Evolutionary conservation across 805 yeast genomes (phyloP).

Genomic region (Yamadazyma olivae): DNA sequence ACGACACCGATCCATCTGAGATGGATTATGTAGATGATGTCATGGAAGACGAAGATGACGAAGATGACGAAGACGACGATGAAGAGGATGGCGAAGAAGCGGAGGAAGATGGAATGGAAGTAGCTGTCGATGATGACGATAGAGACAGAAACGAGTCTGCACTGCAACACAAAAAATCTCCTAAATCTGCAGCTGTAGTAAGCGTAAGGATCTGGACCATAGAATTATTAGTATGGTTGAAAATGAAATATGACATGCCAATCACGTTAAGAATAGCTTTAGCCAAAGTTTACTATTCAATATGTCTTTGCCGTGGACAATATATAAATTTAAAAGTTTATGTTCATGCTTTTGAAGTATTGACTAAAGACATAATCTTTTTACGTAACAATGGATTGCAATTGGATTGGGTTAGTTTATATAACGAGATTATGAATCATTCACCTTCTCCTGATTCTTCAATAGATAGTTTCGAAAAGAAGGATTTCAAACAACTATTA

Average conservation of each 20-base stretch:
- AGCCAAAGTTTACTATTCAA: slow-evolving; percentile 66
- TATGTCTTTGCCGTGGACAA: slow-evolving; percentile 74
- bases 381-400: slow-evolving; percentile 38
- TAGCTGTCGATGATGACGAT: slow-evolving; percentile 32
- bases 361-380: slow-evolving; percentile 49
- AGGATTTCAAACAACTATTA: slow-evolving; percentile 46
- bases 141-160: slow-evolving; percentile 31
- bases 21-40: slow-evolving; percentile 14
- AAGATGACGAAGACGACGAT: slow-evolving; percentile 14
- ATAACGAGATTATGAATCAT: slow-evolving; percentile 29
- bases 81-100: slow-evolving; percentile 31
- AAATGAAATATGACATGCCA: slow-evolving; percentile 80
- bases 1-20: slow-evolving; percentile 2
- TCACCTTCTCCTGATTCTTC: slow-evolving; percentile 39
- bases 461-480: slow-evolving; percentile 46
- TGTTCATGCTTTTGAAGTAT: slow-evolving; percentile 54
- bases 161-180: slow-evolving; percentile 58
- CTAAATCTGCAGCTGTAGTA: slow-evolving; percentile 69
- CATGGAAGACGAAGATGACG: slow-evolving; percentile 20
- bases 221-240: slow-evolving; percentile 74
- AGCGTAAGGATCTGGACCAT: slow-evolving; percentile 83
- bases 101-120: slow-evolving; percentile 40
- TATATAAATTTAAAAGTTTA: slow-evolving; percentile 57
- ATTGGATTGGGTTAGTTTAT: slow-evolving; percentile 52
- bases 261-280: slow-evolving; percentile 55